phyloP scores from a whole-genome alignment of 805 yeast genomes.

The Lachancea lanzarotensis region DNA sequence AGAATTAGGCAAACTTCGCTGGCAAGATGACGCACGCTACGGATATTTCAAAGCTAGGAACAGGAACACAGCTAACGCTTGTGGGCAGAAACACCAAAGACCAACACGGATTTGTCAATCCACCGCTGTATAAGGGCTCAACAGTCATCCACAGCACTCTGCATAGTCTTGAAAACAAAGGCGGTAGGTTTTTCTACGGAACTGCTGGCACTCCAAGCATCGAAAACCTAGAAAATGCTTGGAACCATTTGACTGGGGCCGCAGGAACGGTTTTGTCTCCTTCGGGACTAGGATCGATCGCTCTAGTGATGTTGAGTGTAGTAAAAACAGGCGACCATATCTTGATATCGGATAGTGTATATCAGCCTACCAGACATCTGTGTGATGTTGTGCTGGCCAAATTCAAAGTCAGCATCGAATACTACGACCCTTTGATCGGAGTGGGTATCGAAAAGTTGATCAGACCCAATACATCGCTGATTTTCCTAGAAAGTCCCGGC shows the following conservation, averaged over 20 bases:
- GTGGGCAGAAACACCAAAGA: conserved; percentile 11
- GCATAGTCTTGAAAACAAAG: conserved; percentile 4
- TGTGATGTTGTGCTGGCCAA: conserved; percentile 10
- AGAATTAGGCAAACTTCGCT: too few relatives aligned
- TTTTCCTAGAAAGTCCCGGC: conserved; percentile 13
- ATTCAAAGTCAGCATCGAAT: conserved; percentile 9
- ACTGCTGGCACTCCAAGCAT: conserved; percentile 14
- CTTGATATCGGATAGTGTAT: conserved; percentile 10
- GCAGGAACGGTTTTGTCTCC: conserved; percentile 14
- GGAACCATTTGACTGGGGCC: conserved; percentile 12
- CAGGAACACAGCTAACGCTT: conserved; percentile 5
- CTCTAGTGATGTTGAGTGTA: conserved; percentile 10
- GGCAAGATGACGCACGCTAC: neutral
- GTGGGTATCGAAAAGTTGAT: conserved; percentile 8
- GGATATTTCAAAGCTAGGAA: neutral
- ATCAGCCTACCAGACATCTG: conserved; percentile 10
- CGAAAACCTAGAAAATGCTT: conserved; percentile 12
- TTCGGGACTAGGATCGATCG: conserved; percentile 12
- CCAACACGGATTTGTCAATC: conserved; percentile 12
- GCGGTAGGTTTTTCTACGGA: conserved; percentile 12
- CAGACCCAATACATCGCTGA: conserved; percentile 9
- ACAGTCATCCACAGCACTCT: conserved; percentile 11
- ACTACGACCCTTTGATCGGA: conserved; percentile 13
- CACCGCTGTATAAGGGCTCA: conserved; percentile 13
- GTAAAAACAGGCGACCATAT: conserved; percentile 12